Evolutionary conservation across 768 basidiomycete genomes (phyloP).

Genomic region (Boletus patriciae): DNA sequence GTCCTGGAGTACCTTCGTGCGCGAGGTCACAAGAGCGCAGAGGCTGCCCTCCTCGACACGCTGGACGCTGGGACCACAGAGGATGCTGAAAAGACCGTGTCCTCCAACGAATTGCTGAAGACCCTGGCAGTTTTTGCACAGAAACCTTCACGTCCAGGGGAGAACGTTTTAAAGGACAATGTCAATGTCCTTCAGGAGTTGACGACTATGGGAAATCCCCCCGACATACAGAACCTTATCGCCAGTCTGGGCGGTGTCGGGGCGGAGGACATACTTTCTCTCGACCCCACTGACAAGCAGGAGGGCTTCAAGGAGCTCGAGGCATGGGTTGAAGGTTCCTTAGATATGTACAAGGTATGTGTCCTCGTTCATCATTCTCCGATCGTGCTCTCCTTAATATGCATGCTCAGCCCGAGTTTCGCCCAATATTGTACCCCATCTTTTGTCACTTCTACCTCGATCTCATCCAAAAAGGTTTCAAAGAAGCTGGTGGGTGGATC

Average conservation of each 20-base stretch:
- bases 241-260: constrained; percentile 77
- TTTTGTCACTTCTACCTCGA: constrained; percentile 98
- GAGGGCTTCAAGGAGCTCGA: constrained; percentile 85
- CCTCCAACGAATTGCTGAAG: constrained; percentile 55
- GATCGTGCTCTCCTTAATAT: constrained; percentile 10
- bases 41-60: constrained; percentile 42
- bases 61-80: constrained; percentile 35
- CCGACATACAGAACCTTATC: constrained; percentile 73
- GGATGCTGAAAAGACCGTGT: constrained; percentile 40
- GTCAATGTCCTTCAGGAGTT: constrained; percentile 66
- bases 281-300: constrained; percentile 82
- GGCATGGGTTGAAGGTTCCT: constrained; percentile 84
- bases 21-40: constrained; percentile 47
- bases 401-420: constrained; percentile 76
- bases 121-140: constrained; percentile 66
- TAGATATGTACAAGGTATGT: constrained; percentile 87
- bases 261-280: constrained; percentile 76
- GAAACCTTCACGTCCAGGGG: constrained; percentile 63
- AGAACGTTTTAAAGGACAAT: constrained; percentile 70
- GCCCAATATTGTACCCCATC: constrained; percentile 91
- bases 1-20: constrained; percentile 51
- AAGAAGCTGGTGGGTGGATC: constrained; percentile 72
- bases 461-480: constrained; percentile 85
- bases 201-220: constrained; percentile 64
- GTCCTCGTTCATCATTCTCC: not conserved